Conservation (phyloP, 495 filamentous ascomycete genomes). For the Neohortaea acidophila region DNA sequence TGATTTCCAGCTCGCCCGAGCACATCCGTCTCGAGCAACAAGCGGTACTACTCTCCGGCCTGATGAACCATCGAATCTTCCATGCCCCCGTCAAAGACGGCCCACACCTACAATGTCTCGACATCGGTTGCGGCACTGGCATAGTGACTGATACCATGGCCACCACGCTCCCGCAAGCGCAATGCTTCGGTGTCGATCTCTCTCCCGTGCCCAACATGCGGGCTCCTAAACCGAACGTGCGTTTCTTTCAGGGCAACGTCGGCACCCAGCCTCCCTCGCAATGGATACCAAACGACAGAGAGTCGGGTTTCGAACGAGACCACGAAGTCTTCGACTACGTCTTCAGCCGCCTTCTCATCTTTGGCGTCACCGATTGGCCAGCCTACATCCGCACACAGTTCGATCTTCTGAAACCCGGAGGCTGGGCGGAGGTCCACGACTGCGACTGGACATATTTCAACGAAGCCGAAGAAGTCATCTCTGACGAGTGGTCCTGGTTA, state of each 20-base stretch:
- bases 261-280: too few relatives aligned
- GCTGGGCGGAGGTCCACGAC: neutral
- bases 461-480: too few relatives aligned
- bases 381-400: neutral
- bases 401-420: constrained; percentile 1
- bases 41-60: neutral
- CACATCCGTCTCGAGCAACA: neutral
- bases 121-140: neutral
- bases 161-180: neutral
- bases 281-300: neutral
- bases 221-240: neutral
- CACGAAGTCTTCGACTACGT: constrained; percentile 1
- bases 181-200: constrained; percentile 1
- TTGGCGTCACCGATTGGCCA: constrained; percentile 1
- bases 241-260: neutral
- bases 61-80: neutral
- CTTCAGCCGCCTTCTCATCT: neutral
- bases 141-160: neutral
- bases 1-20: neutral
- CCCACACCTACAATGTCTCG: neutral
- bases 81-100: neutral
- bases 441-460: too few relatives aligned
- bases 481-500: too few relatives aligned
- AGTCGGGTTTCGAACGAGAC: neutral
- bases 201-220: neutral